A percentile compares a stretch with the other conserved stretches of the same genome.
phyloP scores from a whole-genome alignment of 345 rosid genomes.

The Passiflora organensis region DNA sequence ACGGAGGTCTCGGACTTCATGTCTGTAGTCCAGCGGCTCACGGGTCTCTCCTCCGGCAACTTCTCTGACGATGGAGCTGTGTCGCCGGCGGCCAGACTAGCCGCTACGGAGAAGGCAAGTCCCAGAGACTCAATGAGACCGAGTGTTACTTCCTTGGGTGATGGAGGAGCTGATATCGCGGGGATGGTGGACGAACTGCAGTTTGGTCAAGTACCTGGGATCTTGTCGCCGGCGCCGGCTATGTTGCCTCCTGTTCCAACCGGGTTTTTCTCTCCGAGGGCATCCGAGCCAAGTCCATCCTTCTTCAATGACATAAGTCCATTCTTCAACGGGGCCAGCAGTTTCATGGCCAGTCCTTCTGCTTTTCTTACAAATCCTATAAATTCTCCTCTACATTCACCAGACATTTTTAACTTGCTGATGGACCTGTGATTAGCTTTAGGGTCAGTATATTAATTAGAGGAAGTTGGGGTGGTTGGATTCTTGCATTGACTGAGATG shows the following conservation, averaged over 20 bases:
- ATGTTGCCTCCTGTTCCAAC: slow-evolving; percentile 39
- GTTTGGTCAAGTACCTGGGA: slow-evolving; percentile 48
- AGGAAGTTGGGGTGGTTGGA: too few species aligned
- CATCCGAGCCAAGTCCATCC: slow-evolving; percentile 18
- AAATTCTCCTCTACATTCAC: slow-evolving; percentile 45
- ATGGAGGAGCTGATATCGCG: background rate
- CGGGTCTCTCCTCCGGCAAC: slow-evolving; percentile 55
- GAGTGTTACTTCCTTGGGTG: background rate
- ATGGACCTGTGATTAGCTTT: slow-evolving; percentile 24
- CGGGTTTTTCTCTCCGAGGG: slow-evolving; percentile 52
- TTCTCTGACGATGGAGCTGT: slow-evolving; percentile 35
- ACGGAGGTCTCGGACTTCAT: slow-evolving; percentile 55
- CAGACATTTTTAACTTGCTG: slow-evolving; percentile 46
- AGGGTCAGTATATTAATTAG: too few species aligned
- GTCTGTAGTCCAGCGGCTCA: slow-evolving; percentile 83
- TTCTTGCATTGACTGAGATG: too few species aligned
- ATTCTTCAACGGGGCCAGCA: slow-evolving; percentile 13
- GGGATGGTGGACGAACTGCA: slow-evolving; percentile 27
- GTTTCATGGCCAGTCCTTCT: slow-evolving; percentile 42
- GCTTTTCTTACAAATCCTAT: slow-evolving; percentile 28
- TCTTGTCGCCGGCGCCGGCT: slow-evolving; percentile 73
- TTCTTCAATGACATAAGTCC: slow-evolving; percentile 46
- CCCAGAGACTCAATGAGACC: slow-evolving; percentile 31
- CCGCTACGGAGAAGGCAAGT: slow-evolving; percentile 66
- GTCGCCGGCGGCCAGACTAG: slow-evolving; percentile 82